Evolutionary conservation across 2,329 filamentous ascomycete species (phyloP).

Genomic region (Trichoderma harzianum): DNA sequence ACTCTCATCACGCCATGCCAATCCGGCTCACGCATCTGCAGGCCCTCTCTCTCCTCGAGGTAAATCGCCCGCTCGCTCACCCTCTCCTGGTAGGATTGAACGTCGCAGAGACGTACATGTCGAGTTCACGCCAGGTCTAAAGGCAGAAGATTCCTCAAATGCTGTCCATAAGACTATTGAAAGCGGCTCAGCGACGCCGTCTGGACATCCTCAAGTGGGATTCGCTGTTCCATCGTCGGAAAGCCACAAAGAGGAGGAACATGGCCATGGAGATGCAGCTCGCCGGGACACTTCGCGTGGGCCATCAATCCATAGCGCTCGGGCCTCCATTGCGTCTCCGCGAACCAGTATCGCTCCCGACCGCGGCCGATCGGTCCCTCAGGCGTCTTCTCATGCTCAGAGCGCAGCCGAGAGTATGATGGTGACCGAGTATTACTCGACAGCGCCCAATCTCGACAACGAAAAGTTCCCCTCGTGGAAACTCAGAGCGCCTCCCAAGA

Average conservation of each 20-base stretch:
- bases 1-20: conserved; percentile 42
- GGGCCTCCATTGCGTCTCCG: conserved; percentile 1
- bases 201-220: background rate
- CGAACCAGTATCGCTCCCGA: background rate
- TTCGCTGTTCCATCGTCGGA: background rate
- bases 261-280: background rate
- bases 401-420: conserved; percentile 22
- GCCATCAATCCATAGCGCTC: background rate
- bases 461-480: conserved; percentile 41
- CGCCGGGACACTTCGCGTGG: background rate
- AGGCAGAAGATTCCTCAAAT: background rate
- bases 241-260: background rate
- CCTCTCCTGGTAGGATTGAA: conserved; percentile 21
- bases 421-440: conserved; percentile 27
- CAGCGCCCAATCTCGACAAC: conserved; percentile 37
- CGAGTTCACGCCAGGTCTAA: conserved; percentile 28
- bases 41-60: conserved; percentile 7
- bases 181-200: background rate
- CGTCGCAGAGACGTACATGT: conserved; percentile 32
- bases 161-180: background rate
- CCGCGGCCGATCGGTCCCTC: background rate
- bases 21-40: conserved; percentile 16
- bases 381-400: conserved; percentile 6
- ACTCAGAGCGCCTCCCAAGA: conserved; percentile 33
- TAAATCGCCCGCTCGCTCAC: conserved; percentile 10